Percentiles rank a stretch among this genome's conserved stretches.
Evolutionary conservation across 257 asterid species (phyloP).

Genomic region (Gardenia jasminoides): DNA sequence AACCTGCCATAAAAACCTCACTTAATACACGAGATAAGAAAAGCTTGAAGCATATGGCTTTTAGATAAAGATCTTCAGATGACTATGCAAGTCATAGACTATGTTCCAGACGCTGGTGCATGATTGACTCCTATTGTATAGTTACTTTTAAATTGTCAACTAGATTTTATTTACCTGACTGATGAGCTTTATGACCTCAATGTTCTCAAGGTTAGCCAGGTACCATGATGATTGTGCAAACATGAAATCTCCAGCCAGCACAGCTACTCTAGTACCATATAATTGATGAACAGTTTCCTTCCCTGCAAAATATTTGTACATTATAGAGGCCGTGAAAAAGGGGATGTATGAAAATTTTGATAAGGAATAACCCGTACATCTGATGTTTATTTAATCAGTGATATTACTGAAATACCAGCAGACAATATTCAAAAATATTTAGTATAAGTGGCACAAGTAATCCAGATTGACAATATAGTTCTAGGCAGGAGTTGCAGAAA

Average conservation of each 20-base stretch:
- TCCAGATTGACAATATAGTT: background rate
- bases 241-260: constrained; percentile 96
- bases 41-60: background rate
- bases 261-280: constrained; percentile 90
- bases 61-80: background rate
- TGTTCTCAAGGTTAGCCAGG: constrained; percentile 92
- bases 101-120: background rate
- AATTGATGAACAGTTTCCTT: constrained; percentile 88
- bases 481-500: background rate
- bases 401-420: background rate
- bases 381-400: too few species aligned
- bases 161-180: constrained; percentile 61
- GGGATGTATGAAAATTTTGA: background rate
- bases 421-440: background rate
- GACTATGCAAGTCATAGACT: background rate
- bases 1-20: constrained; percentile 46
- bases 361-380: background rate
- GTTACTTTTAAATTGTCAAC: background rate
- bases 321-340: background rate
- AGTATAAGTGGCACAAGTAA: background rate
- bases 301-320: constrained; percentile 38
- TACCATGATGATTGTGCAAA: constrained; percentile 98
- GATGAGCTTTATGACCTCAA: constrained; percentile 90
- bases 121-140: background rate
- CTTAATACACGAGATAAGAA: background rate